These are phyloP conservation scores for Globisporangium recalcitrans DNA, from an alignment of 352 stramenopile genomes.

Conservation along the genomic window DNA sequence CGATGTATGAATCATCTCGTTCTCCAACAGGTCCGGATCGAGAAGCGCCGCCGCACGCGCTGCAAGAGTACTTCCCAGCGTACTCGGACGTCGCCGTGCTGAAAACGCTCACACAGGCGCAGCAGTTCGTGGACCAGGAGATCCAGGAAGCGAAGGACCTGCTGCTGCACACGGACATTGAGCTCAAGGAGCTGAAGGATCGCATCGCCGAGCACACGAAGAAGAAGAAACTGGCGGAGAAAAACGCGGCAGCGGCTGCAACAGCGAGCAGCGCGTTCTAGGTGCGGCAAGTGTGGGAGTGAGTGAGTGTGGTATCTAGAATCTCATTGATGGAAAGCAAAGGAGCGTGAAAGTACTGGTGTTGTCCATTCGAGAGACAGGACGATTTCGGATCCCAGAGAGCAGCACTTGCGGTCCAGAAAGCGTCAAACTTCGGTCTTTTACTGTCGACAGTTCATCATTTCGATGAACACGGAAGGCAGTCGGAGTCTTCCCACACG, in stretches of 20 bases:
- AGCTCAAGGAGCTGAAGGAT: conserved; percentile 72
- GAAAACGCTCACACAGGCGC: conserved; percentile 74
- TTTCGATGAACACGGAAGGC: no score
- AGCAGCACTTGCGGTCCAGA: no score
- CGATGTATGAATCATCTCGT: not conserved
- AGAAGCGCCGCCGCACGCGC: conserved; percentile 50
- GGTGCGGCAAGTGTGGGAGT: not conserved
- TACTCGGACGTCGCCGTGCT: conserved; percentile 90
- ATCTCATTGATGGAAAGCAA: not conserved
- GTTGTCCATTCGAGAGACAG: no score
- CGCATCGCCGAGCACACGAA: conserved; percentile 72
- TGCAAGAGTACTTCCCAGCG: conserved; percentile 79
- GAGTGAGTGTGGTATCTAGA: not conserved
- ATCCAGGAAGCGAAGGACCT: conserved; percentile 67
- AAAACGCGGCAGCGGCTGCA: conserved; percentile 26
- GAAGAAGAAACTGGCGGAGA: conserved; percentile 67
- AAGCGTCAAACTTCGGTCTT: no score
- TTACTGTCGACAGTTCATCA: no score
- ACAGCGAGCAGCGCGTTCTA: not conserved
- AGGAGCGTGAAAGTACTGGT: not conserved
- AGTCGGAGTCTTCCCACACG: no score
- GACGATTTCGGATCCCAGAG: no score
- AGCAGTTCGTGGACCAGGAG: conserved; percentile 77
- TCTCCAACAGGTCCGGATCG: conserved; percentile 44
- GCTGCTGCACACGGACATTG: conserved; percentile 56